Conservation (phyloP, 495 filamentous ascomycete genomes). For the Penicillium nucicola region DNA sequence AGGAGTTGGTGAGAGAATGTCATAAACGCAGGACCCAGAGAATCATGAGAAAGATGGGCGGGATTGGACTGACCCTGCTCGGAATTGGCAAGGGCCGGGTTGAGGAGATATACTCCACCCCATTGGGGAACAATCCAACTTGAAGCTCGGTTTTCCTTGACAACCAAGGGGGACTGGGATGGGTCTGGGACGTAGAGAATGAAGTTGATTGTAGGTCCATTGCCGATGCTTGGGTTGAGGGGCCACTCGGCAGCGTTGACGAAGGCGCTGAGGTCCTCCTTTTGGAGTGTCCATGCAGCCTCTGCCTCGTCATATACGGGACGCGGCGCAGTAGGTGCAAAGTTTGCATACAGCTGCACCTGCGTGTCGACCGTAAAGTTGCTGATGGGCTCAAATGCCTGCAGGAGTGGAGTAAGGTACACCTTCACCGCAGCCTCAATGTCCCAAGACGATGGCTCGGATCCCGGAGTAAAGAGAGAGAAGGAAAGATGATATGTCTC, state of each 20-base stretch:
- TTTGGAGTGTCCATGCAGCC: constrained; percentile 65
- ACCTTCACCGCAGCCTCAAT: constrained; percentile 79
- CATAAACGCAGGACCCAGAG: constrained; percentile 73
- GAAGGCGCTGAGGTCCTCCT: constrained; percentile 87
- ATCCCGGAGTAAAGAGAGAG: constrained; percentile 81
- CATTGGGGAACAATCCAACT: constrained; percentile 97
- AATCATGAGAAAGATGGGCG: constrained; percentile 49
- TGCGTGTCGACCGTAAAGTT: constrained; percentile 97
- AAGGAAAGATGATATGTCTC: constrained; percentile 95
- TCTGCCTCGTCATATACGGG: constrained; percentile 52
- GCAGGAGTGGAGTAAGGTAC: constrained; percentile 77
- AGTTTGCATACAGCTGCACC: constrained; percentile 84
- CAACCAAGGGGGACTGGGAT: constrained; percentile 59
- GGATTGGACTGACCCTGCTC: constrained; percentile 24
- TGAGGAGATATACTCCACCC: constrained; percentile 86
- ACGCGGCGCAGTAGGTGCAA: constrained; percentile 66
- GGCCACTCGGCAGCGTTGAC: constrained; percentile 99
- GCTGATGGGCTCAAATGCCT: constrained; percentile 75
- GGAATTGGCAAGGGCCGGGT: constrained; percentile 45
- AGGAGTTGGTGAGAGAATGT: constrained; percentile 92
- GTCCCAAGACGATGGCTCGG: constrained; percentile 82
- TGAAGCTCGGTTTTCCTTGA: constrained; percentile 69
- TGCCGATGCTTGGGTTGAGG: constrained; percentile 87
- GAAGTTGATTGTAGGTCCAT: constrained; percentile 92
- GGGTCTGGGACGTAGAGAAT: constrained; percentile 74